Evolutionary conservation across 1,139 yeast genomes (phyloP), one percentile per base, ranked within the genome.

Genomic region (Blastobotrys buckinghamii): DNA sequence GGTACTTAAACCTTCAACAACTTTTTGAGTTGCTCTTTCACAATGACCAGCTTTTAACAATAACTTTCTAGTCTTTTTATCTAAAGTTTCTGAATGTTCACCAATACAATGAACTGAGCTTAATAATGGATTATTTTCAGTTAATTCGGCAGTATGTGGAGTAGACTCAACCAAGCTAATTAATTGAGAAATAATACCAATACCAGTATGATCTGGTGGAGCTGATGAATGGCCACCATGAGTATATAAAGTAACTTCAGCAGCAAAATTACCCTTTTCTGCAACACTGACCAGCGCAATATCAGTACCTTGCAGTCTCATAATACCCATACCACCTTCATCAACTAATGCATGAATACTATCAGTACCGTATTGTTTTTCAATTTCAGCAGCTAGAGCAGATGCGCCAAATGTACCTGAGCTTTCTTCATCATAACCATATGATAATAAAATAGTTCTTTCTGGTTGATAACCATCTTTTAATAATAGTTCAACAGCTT

Each of bases 181-280:
- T 50, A 83, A 65, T 51, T 78, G 77, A 2, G 84, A 72, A 53
- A 81, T 70, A 41, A 84, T 74, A 16, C 90, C 92, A 62, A 84
- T 82, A 19, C 83, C 76, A 1, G 89, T 83, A 60, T 82, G 88
- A 51, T 74, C 78, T 7, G 84, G 86, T 6, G 90, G 90, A 26
- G 76, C 66, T 2, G 86, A 79, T 1, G 88, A 79, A 58, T 84
- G 90, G 4, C 90, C 90, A 46, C 90, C 90, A n/a, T 79, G 76
- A 2, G 84, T 79, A 37, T 68, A 68, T 34, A 84, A 64, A 9
- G 73, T 68, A 39, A 81, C 68, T 15, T 67, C 60, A 17, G 78
- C 62, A 56, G 82, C 84, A 35, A 78, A 59, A 54, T 77, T 77
- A 0, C 92, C 92, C 68, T 83, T 84, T 60, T 84, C 92, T 30